Base-by-base conservation (phyloP, 2,329 filamentous ascomycete genomes). In the Cordyceps militaris region DNA sequence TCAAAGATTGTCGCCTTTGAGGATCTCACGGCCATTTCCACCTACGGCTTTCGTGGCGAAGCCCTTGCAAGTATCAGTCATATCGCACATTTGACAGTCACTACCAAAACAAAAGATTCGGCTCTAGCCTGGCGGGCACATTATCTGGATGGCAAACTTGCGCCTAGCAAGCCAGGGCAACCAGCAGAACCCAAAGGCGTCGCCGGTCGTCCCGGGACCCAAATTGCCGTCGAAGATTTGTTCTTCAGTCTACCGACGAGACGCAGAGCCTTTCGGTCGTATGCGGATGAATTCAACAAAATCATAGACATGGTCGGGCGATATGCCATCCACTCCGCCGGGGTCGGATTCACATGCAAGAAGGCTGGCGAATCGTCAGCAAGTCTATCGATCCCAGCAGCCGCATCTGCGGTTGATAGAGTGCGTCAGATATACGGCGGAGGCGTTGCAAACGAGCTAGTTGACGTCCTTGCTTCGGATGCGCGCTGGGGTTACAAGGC, bases 41-140 rank as follows among this genome's bases (percentile, higher is more conserved):
- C 94, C 1, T 99, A 99, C 71, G 94, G 94, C n/a, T 99, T 99
- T 68, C 88, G 94, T 55, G 94, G 94, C 57, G 94, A 99, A 73
- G 94, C 94, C 3, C 76, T 99, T 56, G 94, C 94, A 14, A 97
- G 94, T 73, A 99, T 99, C 70, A 97, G 93, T 68, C 94, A 99
- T 70, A 97, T 99, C 65, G 93, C 95, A 34, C 95, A 99, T 75
- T 79, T 99, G 23, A 91, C 87, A 4, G 91, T 99, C 44, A 97
- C 93, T 1, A 99, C 95, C 8, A 95, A 91, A 70, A 97, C 92
- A 1, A 87, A 88, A 59, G 86, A 91, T 44, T 96, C 92, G 0
- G 86, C 84, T 64, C 89, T 91, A 72, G 94, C 94, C 16, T 99
- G 89, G 89, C 86, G 89, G 69, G 92, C 92, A 23, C 85, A 89